Percentiles rank a stretch among this genome's conserved stretches.
phyloP scores from a whole-genome alignment of 1,139 yeast species.

The Hemisphaericaspora xylofermentans region DNA sequence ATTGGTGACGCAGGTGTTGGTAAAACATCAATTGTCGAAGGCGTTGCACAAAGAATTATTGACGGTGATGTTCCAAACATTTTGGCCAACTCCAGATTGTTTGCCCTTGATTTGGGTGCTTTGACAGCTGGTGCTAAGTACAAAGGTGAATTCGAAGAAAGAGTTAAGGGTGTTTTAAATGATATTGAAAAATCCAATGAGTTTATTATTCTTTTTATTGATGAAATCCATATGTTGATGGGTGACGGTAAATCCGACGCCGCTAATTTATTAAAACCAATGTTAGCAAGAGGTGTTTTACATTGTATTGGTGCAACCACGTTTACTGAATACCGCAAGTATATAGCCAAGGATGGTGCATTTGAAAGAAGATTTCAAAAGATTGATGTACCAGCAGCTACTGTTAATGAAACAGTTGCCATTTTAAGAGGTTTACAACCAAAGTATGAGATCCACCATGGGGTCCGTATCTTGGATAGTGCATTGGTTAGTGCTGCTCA shows the following conservation, averaged over 20 bases:
- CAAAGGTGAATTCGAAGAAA: conserved; percentile 98
- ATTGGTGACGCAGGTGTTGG: conserved; percentile 99
- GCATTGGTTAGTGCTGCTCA: conserved; percentile 96
- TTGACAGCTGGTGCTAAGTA: conserved; percentile 98
- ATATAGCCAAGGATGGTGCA: conserved; percentile 95
- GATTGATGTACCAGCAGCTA: conserved; percentile 93
- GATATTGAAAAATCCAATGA: conserved; percentile 89
- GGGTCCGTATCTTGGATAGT: conserved; percentile 92
- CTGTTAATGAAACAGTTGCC: conserved; percentile 90
- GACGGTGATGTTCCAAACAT: conserved; percentile 94
- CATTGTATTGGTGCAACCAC: conserved; percentile 99
- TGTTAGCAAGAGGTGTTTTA: conserved; percentile 92
- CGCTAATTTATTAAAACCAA: conserved; percentile 94
- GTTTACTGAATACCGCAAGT: conserved; percentile 87
- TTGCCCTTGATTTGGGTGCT: conserved; percentile 91
- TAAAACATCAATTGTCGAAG: conserved; percentile 96
- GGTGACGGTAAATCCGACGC: conserved; percentile 96
- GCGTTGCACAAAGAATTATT: conserved; percentile 95
- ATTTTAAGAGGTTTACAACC: conserved; percentile 95
- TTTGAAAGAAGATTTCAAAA: conserved; percentile 98
- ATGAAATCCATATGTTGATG: conserved; percentile 98
- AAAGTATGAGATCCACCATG: conserved; percentile 96
- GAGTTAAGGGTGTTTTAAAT: conserved; percentile 91
- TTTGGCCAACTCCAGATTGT: conserved; percentile 74
- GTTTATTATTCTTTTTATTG: conserved; percentile 85